Conservation (phyloP, 176 grass and related monocot genomes). For the Pontederia paniculata region DNA sequence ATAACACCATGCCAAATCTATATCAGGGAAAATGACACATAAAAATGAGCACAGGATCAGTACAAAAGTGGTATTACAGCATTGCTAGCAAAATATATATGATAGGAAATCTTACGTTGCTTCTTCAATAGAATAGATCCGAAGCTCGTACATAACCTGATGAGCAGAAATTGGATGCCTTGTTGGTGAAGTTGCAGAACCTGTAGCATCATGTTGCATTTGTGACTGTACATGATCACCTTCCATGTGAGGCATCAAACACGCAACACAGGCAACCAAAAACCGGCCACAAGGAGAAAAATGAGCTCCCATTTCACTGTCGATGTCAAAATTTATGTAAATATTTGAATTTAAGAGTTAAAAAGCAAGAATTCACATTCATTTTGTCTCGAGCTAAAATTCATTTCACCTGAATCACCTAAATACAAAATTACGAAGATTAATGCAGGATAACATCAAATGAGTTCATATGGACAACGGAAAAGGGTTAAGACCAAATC, state of each 20-base stretch:
- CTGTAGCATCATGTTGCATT: slow-evolving; percentile 55
- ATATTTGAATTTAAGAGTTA: neutral
- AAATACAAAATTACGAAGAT: too few species aligned
- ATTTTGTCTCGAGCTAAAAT: too few species aligned
- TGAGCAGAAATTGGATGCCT: slow-evolving; percentile 80
- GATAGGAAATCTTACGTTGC: slow-evolving; percentile 42
- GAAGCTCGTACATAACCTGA: slow-evolving; percentile 94
- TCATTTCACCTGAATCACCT: too few species aligned
- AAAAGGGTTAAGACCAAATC: too few species aligned
- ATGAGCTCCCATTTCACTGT: slow-evolving; percentile 99
- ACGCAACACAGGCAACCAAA: slow-evolving; percentile 95
- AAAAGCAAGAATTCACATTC: neutral
- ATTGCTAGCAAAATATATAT: slow-evolving; percentile 8
- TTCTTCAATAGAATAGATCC: slow-evolving; percentile 94
- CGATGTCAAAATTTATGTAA: slow-evolving; percentile 18
- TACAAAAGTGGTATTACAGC: slow-evolving; percentile 5
- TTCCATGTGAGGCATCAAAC: slow-evolving; percentile 84
- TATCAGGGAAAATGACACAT: slow-evolving; percentile 19
- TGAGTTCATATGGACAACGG: too few species aligned
- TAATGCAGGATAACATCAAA: too few species aligned
- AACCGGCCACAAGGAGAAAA: slow-evolving; percentile 96
- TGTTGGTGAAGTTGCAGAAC: slow-evolving; percentile 82
- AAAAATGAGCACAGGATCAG: slow-evolving; percentile 13
- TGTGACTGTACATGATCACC: slow-evolving; percentile 52
- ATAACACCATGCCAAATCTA: slow-evolving; percentile 72